phyloP scores from a whole-genome alignment of 345 rosid genomes.

The Cardamine chenopodiifolia region DNA sequence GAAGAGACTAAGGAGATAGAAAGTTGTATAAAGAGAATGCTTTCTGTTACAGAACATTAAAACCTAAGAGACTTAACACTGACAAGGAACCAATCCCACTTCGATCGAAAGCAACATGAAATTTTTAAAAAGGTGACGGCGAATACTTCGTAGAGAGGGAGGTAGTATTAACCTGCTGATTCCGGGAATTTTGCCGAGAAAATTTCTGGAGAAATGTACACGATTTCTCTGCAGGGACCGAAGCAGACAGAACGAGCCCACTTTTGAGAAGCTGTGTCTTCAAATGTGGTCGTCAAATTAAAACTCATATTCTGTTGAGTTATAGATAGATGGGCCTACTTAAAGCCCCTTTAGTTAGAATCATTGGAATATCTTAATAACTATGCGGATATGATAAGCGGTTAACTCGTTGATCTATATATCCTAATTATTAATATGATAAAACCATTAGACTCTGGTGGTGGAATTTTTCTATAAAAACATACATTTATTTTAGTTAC shows the following conservation, averaged over 20 bases:
- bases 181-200: conserved; percentile 51
- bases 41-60: conserved; percentile 22
- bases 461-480: too few relatives aligned
- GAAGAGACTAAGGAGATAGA: neutral
- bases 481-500: too few relatives aligned
- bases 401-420: too few relatives aligned
- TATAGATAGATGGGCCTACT: conserved; percentile 29
- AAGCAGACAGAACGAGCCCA: conserved; percentile 42
- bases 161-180: conserved; percentile 42
- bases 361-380: too few relatives aligned
- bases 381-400: too few relatives aligned
- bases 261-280: conserved; percentile 23
- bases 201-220: neutral
- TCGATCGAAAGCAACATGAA: conserved; percentile 26
- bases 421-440: too few relatives aligned
- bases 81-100: neutral
- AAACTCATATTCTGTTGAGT: neutral
- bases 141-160: neutral
- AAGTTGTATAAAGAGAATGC: conserved; percentile 15
- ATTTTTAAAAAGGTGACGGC: neutral
- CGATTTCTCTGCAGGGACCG: conserved; percentile 37
- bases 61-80: conserved; percentile 32
- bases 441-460: too few relatives aligned
- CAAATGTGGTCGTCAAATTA: conserved; percentile 2
- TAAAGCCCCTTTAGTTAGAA: conserved; percentile 27